phyloP scores from a whole-genome alignment of 169 alveolate species.

The Eimeria praecox region DNA sequence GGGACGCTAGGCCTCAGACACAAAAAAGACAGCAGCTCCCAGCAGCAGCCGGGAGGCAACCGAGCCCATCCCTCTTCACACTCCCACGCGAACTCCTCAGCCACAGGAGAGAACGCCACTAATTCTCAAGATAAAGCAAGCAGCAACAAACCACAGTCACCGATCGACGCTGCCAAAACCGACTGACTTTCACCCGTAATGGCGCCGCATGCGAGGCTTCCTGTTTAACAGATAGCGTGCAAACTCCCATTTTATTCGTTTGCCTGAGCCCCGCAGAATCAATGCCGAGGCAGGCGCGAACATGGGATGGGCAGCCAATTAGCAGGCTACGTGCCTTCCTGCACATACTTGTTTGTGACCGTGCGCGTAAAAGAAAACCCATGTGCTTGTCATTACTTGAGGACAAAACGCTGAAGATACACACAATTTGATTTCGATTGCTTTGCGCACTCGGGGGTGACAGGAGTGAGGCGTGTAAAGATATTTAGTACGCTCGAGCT shows the following conservation, averaged over 20 bases:
- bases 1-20: slow-evolving; percentile 67
- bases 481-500: not conserved
- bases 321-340: slow-evolving; percentile 15
- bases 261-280: not conserved
- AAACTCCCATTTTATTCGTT: not conserved
- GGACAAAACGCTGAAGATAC: not conserved
- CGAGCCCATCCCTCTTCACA: slow-evolving; percentile 40
- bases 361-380: not conserved
- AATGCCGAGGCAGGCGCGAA: slow-evolving; percentile 14
- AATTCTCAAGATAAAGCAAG: not conserved
- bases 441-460: not conserved
- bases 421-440: not conserved
- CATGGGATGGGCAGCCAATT: not conserved
- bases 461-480: not conserved
- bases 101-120: not conserved
- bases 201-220: not conserved
- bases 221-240: slow-evolving; percentile 5
- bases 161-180: slow-evolving; percentile 4
- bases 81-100: not conserved
- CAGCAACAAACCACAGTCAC: slow-evolving; percentile 31
- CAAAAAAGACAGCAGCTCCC: slow-evolving; percentile 12
- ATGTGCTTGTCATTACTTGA: not conserved
- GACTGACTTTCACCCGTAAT: not conserved
- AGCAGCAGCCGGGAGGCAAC: slow-evolving; percentile 17
- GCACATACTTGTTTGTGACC: slow-evolving; percentile 12